phyloP scores from a whole-genome alignment of 2,329 filamentous ascomycete species.

The Trichoderma guizhouense region DNA sequence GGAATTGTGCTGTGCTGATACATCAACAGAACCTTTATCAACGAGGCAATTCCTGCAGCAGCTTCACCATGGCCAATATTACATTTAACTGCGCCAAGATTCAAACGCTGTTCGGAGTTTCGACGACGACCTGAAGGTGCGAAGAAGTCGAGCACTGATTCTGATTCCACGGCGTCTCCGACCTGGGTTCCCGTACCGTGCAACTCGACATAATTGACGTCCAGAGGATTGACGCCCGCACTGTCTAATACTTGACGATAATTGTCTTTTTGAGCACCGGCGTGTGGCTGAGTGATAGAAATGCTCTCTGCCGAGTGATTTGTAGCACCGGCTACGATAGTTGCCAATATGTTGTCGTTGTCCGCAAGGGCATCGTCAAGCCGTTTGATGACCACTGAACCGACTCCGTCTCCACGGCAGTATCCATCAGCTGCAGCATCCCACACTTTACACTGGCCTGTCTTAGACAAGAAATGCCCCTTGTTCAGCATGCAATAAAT shows the following conservation, averaged over 20 bases:
- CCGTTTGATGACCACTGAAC: conserved; percentile 72
- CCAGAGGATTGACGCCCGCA: conserved; percentile 69
- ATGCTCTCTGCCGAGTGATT: conserved; percentile 70
- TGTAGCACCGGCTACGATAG: conserved; percentile 63
- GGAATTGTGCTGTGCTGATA: conserved; percentile 59
- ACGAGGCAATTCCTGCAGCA: conserved; percentile 57
- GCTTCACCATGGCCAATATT: conserved; percentile 65
- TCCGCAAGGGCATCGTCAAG: conserved; percentile 74
- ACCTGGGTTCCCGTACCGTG: conserved; percentile 82
- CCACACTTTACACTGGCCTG: conserved; percentile 62
- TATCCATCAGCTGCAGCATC: conserved; percentile 80
- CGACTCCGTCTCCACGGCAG: conserved; percentile 74
- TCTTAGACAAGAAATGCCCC: conserved; percentile 70
- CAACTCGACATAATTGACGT: conserved; percentile 84
- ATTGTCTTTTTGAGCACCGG: conserved; percentile 57
- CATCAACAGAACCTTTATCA: conserved; percentile 65
- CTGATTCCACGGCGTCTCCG: conserved; percentile 73
- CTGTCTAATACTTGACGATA: conserved; percentile 65
- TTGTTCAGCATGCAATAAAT: conserved; percentile 67
- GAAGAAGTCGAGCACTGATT: conserved; percentile 63
- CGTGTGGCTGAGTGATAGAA: conserved; percentile 70
- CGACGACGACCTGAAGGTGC: conserved; percentile 49
- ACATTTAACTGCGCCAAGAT: conserved; percentile 61
- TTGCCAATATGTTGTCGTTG: conserved; percentile 72
- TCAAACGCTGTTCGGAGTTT: conserved; percentile 48